A percentile compares a stretch with the other conserved stretches of the same genome.
phyloP scores from a whole-genome alignment of 78 protist genomes.

The Capsaspora owczarzaki region DNA sequence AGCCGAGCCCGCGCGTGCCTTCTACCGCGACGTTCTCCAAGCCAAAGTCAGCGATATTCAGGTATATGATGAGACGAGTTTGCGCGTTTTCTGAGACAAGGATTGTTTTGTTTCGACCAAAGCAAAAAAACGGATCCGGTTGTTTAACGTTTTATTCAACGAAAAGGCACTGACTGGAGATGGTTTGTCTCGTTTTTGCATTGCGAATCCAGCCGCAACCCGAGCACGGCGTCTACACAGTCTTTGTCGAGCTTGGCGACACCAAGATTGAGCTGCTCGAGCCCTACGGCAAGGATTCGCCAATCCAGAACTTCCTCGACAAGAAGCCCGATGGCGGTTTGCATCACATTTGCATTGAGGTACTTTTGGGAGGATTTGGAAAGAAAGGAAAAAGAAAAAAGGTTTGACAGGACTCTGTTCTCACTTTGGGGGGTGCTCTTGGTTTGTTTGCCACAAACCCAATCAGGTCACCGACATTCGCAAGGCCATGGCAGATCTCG shows the following conservation, averaged over 20 bases:
- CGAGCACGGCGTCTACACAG: slow-evolving; percentile 89
- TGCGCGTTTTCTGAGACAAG: background rate
- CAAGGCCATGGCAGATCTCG: slow-evolving; percentile 16
- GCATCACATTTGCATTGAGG: slow-evolving; percentile 89
- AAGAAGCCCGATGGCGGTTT: slow-evolving; percentile 82
- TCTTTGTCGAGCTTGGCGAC: slow-evolving; percentile 65
- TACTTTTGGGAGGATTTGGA: too few relatives aligned
- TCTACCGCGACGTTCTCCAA: slow-evolving; percentile 66
- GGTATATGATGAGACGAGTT: slow-evolving; percentile 26
- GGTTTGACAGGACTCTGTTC: too few relatives aligned
- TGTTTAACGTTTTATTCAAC: background rate
- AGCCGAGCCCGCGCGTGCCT: slow-evolving; percentile 30
- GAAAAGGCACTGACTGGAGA: background rate
- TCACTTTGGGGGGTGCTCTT: too few relatives aligned
- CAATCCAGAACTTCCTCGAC: slow-evolving; percentile 70
- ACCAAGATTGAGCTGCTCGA: slow-evolving; percentile 82
- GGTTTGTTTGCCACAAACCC: too few relatives aligned
- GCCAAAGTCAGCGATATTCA: slow-evolving; percentile 67
- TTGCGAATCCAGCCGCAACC: slow-evolving; percentile 35
- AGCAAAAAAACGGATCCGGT: background rate
- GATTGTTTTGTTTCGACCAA: too few relatives aligned
- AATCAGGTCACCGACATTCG: slow-evolving; percentile 17
- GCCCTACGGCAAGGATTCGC: slow-evolving; percentile 74
- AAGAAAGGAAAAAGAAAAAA: too few relatives aligned
- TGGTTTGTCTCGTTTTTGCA: background rate